Base-by-base conservation (phyloP, 805 yeast species). In the Metschnikowia corniflorae region DNA sequence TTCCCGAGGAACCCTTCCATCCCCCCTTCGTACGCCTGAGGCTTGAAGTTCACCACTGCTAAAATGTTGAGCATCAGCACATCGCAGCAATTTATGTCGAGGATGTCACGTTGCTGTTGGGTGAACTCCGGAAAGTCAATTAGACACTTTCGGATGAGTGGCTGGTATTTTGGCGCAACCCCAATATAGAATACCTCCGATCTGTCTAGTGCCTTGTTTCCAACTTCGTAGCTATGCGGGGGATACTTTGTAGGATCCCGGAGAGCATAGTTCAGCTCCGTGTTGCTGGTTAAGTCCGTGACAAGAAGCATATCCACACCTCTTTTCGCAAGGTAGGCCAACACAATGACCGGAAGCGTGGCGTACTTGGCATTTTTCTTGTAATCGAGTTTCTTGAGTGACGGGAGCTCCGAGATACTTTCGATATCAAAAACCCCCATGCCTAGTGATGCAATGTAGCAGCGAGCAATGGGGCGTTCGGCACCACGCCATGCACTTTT, bases 261-360 rank as follows among this genome's bases (percentile, higher is more conserved):
- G 7, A 28, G 26, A 13, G 34, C 36, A 28, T 36, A 37, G 3
- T 35, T 40, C 37, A 38, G 38, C 12, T 36, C 40, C 7, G 28
- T 14, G 20, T 41, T 36, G 32, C 34, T 26, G 29, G 51, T 42
- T 26, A 49, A 49, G 21, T 49, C 53, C 6, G 53, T 47, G 24
- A 49, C 51, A 7, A 47, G 29, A 16, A 49, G 39, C 9, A 47
- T 37, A 13, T 42, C 44, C 8, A 19, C 15, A 14, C 24, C 29
- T 10, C 23, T 18, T 15, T 38, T 24, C 17, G 29, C 25, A 12
- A 35, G 36, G n/a, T 37, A 30, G 3, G 48, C 45, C 31, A 47
- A 31, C 7, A 40, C 24, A n/a, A 44, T 39, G 16, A 47, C 49
- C 7, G 51, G 51, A n/a, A 47, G 21, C 28, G 33, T 27, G 19